A percentile compares a stretch with the other conserved stretches of the same genome.
Evolutionary conservation across 805 yeast species (phyloP).

Genomic region (Teunomyces cretensis): DNA sequence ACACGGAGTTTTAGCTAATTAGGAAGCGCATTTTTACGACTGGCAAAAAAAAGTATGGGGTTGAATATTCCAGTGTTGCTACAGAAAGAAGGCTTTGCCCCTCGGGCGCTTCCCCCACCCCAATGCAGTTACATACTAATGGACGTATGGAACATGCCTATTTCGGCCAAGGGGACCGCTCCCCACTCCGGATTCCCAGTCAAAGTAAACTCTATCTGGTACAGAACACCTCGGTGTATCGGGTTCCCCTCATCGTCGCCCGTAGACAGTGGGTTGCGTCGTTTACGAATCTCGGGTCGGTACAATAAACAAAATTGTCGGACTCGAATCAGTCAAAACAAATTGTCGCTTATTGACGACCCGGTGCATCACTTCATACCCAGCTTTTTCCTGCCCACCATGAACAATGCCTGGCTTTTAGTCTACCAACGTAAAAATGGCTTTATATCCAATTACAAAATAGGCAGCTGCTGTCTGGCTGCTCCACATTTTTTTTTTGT

Average conservation of each 20-base stretch:
- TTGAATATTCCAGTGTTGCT: neutral
- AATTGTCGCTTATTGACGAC: too few species aligned
- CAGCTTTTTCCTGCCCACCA: too few species aligned
- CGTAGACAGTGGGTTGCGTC: too few species aligned
- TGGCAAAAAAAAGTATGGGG: neutral
- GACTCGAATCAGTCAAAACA: too few species aligned
- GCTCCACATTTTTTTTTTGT: neutral
- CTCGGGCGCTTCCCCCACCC: neutral
- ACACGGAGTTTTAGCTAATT: neutral
- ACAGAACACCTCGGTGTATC: neutral
- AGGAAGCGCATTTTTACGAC: neutral
- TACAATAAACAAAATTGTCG: too few species aligned
- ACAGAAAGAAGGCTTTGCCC: neutral
- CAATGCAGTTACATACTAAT: neutral
- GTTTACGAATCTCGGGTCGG: too few species aligned
- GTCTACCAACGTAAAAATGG: too few species aligned
- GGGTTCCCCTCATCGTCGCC: neutral
- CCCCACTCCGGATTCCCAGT: neutral
- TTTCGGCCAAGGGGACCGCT: neutral
- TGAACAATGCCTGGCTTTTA: too few species aligned
- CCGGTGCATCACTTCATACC: too few species aligned
- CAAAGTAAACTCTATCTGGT: neutral
- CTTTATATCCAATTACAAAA: too few species aligned
- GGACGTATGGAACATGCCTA: constrained; percentile 1
- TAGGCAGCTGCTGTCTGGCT: too few species aligned